Conservation (phyloP, 148 eudicot genomes). For the Rhododendron henanense region DNA sequence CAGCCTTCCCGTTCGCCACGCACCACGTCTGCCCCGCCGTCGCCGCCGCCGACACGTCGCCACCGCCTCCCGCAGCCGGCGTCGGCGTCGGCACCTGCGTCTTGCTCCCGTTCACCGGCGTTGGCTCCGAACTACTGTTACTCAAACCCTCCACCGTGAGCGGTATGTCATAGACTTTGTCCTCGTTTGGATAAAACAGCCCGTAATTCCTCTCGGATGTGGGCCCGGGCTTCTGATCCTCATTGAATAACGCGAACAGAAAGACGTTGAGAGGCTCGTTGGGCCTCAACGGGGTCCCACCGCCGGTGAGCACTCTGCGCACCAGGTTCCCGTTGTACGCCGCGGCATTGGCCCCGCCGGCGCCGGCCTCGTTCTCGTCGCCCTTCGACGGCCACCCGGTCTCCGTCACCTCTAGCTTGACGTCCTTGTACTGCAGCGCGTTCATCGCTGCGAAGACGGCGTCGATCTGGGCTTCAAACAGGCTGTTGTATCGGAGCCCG, state of each 20-base stretch:
- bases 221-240: conserved; percentile 69
- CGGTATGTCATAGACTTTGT: conserved; percentile 63
- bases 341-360: conserved; percentile 50
- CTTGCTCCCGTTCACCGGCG: conserved; percentile 16
- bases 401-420: conserved; percentile 65
- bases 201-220: conserved; percentile 79
- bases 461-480: conserved; percentile 82
- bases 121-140: neutral
- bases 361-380: conserved; percentile 58
- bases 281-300: conserved; percentile 75
- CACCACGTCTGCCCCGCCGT: conserved; percentile 71
- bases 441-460: conserved; percentile 73
- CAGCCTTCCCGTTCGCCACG: conserved; percentile 61
- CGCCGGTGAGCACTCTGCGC: conserved; percentile 48
- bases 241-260: conserved; percentile 77
- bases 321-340: conserved; percentile 79
- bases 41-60: conserved; percentile 11
- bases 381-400: conserved; percentile 81
- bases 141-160: conserved; percentile 26
- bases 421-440: conserved; percentile 29
- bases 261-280: conserved; percentile 48
- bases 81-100: conserved; percentile 18
- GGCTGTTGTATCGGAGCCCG: conserved; percentile 49
- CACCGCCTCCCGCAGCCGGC: conserved; percentile 14
- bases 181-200: conserved; percentile 63